Evolutionary conservation across 352 stramenopile genomes (phyloP).

Genomic region (Pythium brachiatum): DNA sequence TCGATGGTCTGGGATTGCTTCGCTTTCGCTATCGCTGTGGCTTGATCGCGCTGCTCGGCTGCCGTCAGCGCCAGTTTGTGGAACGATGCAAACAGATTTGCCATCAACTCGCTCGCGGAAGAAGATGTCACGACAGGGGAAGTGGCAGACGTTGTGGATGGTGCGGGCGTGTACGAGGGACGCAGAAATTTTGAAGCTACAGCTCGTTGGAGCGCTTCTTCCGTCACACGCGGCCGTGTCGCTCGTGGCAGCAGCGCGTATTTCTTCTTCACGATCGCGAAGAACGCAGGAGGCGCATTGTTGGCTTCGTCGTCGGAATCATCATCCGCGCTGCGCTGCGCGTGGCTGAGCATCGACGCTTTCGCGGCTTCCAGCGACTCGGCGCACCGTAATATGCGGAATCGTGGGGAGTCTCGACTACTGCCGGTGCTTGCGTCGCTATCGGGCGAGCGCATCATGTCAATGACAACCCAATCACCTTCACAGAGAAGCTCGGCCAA

Average conservation of each 20-base stretch:
- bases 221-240: slow-evolving; percentile 18
- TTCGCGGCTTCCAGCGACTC: slow-evolving; percentile 10
- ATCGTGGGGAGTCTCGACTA: slow-evolving; percentile 24
- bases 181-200: slow-evolving; percentile 26
- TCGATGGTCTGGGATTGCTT: background rate
- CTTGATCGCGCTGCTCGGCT: slow-evolving; percentile 8
- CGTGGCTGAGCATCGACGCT: slow-evolving; percentile 12
- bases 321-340: slow-evolving; percentile 1
- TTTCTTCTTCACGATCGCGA: slow-evolving; percentile 32
- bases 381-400: slow-evolving; percentile 24
- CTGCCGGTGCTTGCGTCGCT: background rate
- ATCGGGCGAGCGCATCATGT: slow-evolving; percentile 13
- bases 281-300: slow-evolving; percentile 19
- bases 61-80: slow-evolving; percentile 28
- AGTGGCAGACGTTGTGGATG: background rate
- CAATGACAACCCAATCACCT: slow-evolving; percentile 35
- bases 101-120: slow-evolving; percentile 2
- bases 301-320: slow-evolving; percentile 5
- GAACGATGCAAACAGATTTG: slow-evolving; percentile 36
- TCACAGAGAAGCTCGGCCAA: slow-evolving; percentile 21
- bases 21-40: background rate
- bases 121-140: background rate
- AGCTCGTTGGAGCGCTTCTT: slow-evolving; percentile 37
- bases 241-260: slow-evolving; percentile 41
- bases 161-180: background rate